Evolutionary conservation across 2,329 filamentous ascomycete genomes (phyloP), one percentile per base, ranked within the genome.

Genomic region (Hirsutella thompsonii): DNA sequence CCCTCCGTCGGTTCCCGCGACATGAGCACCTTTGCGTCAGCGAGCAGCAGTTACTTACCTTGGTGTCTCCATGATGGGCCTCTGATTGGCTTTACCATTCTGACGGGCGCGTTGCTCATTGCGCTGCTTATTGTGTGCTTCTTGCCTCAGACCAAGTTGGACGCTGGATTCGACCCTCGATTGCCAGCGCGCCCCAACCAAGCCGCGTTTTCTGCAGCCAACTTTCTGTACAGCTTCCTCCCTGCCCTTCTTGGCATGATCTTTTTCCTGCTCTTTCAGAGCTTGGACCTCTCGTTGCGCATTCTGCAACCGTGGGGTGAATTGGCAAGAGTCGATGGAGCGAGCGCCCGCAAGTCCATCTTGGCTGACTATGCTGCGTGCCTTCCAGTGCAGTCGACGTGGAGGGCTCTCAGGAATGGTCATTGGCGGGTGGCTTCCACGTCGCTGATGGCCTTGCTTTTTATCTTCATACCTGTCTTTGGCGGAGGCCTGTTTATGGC

Each of bases 191-290:
- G 68, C 3, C 76, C 85, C 1, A 65, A 72, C 3, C 52, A 61
- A 0, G 67, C 66, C 20, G 84, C 82, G 16, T 95, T 93, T 60
- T 93, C 86, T 1, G 69, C 84, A 1, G 85, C 87, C 38, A 87
- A 94, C 60, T 95, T 95, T 62, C 64, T 94, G 39, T 95, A 88
- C 66, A 78, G 75, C 45, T 87, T 89, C 59, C 42, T 89, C 19
- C 83, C 84, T 1, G 75, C 80, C 3, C 50, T 83, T 0, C 55
- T 88, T 21, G 84, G 79, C 4, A 74, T 79, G 52, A 49, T 83
- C 14, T 62, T 85, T 38, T 83, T 81, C 55, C 69, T 87, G 36
- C 57, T 72, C 39, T 79, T 85, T 56, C 74, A 83, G 46, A 70
- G 74, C 26, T 60, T 87, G 42, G 83, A 88, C 52, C 68, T 76